Evolutionary conservation across 495 filamentous ascomycete species (phyloP).

Genomic region (Trichoderma asperelloides): DNA sequence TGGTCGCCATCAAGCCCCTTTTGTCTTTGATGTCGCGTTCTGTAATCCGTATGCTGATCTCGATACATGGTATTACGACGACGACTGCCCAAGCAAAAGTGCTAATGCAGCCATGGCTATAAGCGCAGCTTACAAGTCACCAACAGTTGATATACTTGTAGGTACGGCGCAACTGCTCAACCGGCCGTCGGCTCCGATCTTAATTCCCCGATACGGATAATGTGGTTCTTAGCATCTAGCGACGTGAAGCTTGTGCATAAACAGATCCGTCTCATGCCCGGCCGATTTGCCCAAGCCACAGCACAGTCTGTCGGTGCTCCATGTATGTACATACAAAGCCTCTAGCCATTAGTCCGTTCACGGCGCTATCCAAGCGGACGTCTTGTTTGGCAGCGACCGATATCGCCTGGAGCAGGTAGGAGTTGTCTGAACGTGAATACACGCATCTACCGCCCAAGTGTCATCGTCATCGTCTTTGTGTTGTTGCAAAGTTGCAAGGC

Average conservation of each 20-base stretch:
- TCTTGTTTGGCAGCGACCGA: too few relatives aligned
- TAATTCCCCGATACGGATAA: background rate
- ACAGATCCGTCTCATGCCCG: constrained; percentile 4
- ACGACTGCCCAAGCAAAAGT: too few relatives aligned
- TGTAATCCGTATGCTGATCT: too few relatives aligned
- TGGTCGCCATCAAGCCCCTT: too few relatives aligned
- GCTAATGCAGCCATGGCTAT: too few relatives aligned
- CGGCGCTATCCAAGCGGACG: background rate
- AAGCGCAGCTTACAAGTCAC: background rate
- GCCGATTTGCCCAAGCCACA: background rate
- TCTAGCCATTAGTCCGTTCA: background rate
- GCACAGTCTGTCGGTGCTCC: background rate
- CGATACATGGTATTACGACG: too few relatives aligned
- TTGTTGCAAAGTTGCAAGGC: background rate
- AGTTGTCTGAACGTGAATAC: too few relatives aligned
- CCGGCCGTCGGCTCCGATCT: background rate
- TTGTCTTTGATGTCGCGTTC: too few relatives aligned
- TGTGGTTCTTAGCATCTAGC: background rate
- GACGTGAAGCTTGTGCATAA: background rate
- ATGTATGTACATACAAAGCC: too few relatives aligned
- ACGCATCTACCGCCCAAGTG: background rate
- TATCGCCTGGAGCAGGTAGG: too few relatives aligned
- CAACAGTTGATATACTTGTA: background rate
- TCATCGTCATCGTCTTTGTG: background rate
- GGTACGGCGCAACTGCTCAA: background rate